Base-by-base conservation (phyloP, 495 filamentous ascomycete species). In the Penicillium antarcticum region DNA sequence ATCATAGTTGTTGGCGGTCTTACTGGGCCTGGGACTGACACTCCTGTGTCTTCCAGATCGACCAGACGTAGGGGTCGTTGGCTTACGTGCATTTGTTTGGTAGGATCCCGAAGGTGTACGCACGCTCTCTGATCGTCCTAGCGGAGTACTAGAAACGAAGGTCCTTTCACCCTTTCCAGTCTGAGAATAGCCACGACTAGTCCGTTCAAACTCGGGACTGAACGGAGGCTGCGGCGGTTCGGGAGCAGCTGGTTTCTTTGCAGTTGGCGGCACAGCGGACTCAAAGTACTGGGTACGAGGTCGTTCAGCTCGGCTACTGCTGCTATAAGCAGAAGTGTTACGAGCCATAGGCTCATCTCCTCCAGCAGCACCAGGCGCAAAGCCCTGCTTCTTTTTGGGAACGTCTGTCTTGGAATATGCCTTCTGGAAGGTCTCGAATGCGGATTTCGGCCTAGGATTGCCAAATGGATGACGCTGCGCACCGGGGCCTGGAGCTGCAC, bases 101-200 rank as follows among this genome's bases (percentile, higher is more conserved):
- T 59, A 55, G 11, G 55, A 39, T 35, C 72, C 67, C 10, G 77
- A 61, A 9, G 77, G 67, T 40, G 71, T 67, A n/a, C 78, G 72
- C 48, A 66, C 63, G 53, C 70, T 79, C 1, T 70, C 53, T 19
- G 78, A 75, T 36, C 76, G 71, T 10, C 67, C 63, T 12, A 83
- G 54, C 14, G 63, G 65, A 21, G 73, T 66, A 52, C 67, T 73
- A 6, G 67, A 67, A 49, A 83, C 72, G 52, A 77, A 75, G 0
- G 82, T 86, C 72, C 79, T 87, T 61, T 94, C 90, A 13, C 88
- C 88, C 11, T 42, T 49, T 43, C 82, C 80, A 24, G 80, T 67
- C 3, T 77, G 80, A 32, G 82, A 77, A 61, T 95, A 94, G 0
- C 85, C 82, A 7, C 84, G 87, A 48, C 88, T 83, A 19, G 78